Evolutionary conservation across 2,329 filamentous ascomycete species (phyloP).

Genomic region (Ascochyta rabiei): DNA sequence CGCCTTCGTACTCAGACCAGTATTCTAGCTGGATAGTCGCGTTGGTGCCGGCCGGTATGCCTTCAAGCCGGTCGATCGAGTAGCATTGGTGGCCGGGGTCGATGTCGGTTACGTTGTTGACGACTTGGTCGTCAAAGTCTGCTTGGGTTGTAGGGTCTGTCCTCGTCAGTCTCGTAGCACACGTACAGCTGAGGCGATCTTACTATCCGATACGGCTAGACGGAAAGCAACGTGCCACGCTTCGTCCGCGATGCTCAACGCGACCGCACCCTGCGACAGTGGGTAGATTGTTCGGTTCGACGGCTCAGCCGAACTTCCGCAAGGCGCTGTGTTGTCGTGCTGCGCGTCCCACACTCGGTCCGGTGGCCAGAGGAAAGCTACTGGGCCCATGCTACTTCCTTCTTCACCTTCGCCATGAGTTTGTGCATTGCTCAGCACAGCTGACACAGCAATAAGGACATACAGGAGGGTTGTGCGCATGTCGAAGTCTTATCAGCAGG

Average conservation of each 20-base stretch:
- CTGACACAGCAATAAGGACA: constrained; percentile 2
- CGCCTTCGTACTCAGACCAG: constrained; percentile 49
- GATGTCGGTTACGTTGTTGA: constrained; percentile 47
- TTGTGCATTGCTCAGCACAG: constrained; percentile 18
- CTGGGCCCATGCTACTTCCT: constrained; percentile 58
- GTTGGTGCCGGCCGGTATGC: constrained; percentile 49
- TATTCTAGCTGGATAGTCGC: constrained; percentile 56
- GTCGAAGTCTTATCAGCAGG: background rate
- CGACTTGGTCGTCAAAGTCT: constrained; percentile 49
- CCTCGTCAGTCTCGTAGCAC: background rate
- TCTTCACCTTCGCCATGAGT: constrained; percentile 37
- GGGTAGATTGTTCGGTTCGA: constrained; percentile 63
- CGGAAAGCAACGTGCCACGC: constrained; percentile 61
- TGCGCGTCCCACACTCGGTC: constrained; percentile 62
- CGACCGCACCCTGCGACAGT: constrained; percentile 61
- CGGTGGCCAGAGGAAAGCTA: constrained; percentile 66
- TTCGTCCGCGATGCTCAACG: constrained; percentile 63
- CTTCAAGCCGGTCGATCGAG: constrained; percentile 43
- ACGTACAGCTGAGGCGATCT: constrained; percentile 11
- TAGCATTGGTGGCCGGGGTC: constrained; percentile 55
- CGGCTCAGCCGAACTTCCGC: constrained; percentile 58
- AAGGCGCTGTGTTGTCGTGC: constrained; percentile 63
- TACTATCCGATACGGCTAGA: constrained; percentile 60
- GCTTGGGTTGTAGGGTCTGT: constrained; percentile 47
- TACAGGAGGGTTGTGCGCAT: constrained; percentile 13